Percentiles rank a stretch among this genome's conserved stretches.
phyloP scores from a whole-genome alignment of 2,329 filamentous ascomycete species.

The Calonectria fujianensis region DNA sequence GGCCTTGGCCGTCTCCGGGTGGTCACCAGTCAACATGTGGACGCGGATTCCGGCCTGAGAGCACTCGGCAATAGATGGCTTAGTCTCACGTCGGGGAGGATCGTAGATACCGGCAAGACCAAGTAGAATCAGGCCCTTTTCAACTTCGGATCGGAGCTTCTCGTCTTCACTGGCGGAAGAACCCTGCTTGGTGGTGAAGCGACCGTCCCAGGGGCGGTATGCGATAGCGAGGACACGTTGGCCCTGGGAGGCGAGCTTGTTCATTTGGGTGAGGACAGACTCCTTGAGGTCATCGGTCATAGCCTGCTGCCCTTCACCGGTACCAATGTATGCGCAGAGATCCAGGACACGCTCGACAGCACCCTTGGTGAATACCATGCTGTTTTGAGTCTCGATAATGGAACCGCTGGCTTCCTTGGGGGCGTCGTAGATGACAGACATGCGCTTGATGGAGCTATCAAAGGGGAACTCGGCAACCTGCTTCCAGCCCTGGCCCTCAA shows the following conservation, averaged over 20 bases:
- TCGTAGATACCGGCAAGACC: slow-evolving; percentile 93
- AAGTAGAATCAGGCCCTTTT: slow-evolving; percentile 81
- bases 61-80: slow-evolving; percentile 81
- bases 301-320: slow-evolving; percentile 63
- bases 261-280: slow-evolving; percentile 72
- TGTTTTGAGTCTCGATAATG: slow-evolving; percentile 65
- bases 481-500: slow-evolving; percentile 74
- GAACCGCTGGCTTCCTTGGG: slow-evolving; percentile 63
- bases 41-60: slow-evolving; percentile 84
- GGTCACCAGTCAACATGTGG: slow-evolving; percentile 90
- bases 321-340: slow-evolving; percentile 70
- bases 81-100: slow-evolving; percentile 88
- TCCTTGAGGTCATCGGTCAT: slow-evolving; percentile 72
- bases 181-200: slow-evolving; percentile 63
- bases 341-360: slow-evolving; percentile 78
- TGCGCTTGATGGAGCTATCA: slow-evolving; percentile 85
- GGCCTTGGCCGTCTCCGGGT: slow-evolving; percentile 85
- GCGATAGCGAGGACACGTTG: slow-evolving; percentile 84
- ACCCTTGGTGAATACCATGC: slow-evolving; percentile 77
- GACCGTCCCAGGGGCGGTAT: slow-evolving; percentile 76
- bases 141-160: slow-evolving; percentile 75
- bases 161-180: slow-evolving; percentile 63
- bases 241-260: slow-evolving; percentile 77
- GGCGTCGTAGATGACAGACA: slow-evolving; percentile 83
- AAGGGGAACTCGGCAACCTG: slow-evolving; percentile 85